Base-by-base conservation (phyloP, 768 basidiomycete genomes). In the Coprinopsis strossmayeri region DNA sequence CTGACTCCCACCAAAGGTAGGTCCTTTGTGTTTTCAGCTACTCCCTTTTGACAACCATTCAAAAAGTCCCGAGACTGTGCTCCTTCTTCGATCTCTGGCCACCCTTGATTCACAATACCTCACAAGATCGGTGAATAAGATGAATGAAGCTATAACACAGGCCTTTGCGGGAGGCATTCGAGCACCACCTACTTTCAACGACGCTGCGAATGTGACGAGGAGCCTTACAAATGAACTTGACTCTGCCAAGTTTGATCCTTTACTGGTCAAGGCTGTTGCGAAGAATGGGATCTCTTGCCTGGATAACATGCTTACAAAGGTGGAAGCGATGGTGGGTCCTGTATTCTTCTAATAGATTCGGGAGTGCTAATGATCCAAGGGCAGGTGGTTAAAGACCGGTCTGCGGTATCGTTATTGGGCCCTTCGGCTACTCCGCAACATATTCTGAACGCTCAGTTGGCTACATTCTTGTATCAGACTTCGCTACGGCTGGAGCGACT, bases 61-160 rank as follows among this genome's bases (percentile, higher is more conserved):
- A 25, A 52, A 12, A 25, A 96, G 93, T 57, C 89, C 95, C 30
- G 96, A 99, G 66, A 94, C 96, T 0, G 74, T 97, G 37, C 71
- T 98, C 32, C 72, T 93, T 28, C 76, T 99, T 2, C 86, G 90
- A 2, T 81, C 92, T 0, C 72, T 98, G 38, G 81, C 85, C 3
- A 78, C 76, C 5, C 87, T 98, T 54, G 96, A 98, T 61, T 71
- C 84, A 0, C 74, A 88, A n/a, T 99, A 97, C 64, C 76, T 98
- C 2, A 79, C 89, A 1, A 83, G 89, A 25, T 90, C 89, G 0
- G 78, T 84, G 0, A 86, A 80, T 50, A 81, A 90, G 45, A 75
- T 98, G 56, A 92, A 85, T 53, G 96, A 98, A 57, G 72, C 77
- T 1, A 79, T 95, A 34, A 80, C 76, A 1, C 80, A 87, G 46